Evolutionary conservation across 257 asterid species (phyloP), one percentile per base, ranked within the genome.

Genomic region (Solanum dulcamara): DNA sequence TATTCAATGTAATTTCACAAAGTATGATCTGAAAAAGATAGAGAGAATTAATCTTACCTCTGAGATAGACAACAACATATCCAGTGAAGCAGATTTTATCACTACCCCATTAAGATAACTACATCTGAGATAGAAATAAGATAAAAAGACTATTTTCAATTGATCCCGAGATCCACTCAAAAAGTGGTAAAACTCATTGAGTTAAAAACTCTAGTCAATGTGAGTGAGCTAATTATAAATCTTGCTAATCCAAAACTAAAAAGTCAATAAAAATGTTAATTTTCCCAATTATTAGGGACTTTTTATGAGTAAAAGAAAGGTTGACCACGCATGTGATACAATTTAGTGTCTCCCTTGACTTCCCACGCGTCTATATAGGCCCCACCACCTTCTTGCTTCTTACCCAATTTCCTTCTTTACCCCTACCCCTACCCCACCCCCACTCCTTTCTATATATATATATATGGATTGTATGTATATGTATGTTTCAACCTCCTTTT

Each of bases 341-440:
- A 38, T n/a, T n/a, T n/a, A n/a, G n/a, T 77, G 24, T 48, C 42
- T 77, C 83, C 83, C 83, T 77, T 77, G 83, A 77, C 55, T 81
- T 81, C 74, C 84, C 84, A 81, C 84, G 84, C 84, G 84, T 22
- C 84, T 81, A 81, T 57, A 6, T 14, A 18, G 84, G 74, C 28
- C 84, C 84, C 84, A 40, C 84, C 72, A 42, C 38, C 71, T 77
- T 33, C 14, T 26, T 74, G 2, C 83, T 77, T 77, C 42, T 77
- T 17, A 30, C 83, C 64, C 62, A 77, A 8, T n/a, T 55, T 35
- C 74, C 18, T 6, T 7, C 40, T 17, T 18, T 24, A 77, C 32
- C 57, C 83, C 62, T 35, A 3, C 8, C 14, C 64, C 71, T 13
- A 2, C 0, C 22, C 14, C 20, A 7, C 14, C 28, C 37, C 12